Percentiles rank a stretch among this genome's conserved stretches.
These are phyloP conservation scores for Pseudophaeomoniella oleicola DNA, from an alignment of 2,329 filamentous ascomycete species.

Conservation along the genomic window DNA sequence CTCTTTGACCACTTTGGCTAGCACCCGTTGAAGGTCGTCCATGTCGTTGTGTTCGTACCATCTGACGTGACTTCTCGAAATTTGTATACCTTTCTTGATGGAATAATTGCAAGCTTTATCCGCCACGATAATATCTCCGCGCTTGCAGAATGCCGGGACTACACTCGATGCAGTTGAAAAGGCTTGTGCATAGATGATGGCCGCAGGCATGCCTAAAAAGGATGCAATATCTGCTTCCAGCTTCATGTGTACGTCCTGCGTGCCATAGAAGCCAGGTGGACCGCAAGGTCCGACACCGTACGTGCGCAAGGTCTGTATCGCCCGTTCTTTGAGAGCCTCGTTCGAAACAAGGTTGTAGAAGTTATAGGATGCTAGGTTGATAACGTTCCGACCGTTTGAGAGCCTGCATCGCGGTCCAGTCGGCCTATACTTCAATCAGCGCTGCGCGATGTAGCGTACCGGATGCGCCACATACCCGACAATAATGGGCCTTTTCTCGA, in stretches of 20 bases:
- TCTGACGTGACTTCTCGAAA: constrained; percentile 74
- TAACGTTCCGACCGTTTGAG: constrained; percentile 74
- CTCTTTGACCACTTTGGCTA: constrained; percentile 75
- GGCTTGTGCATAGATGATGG: constrained; percentile 89
- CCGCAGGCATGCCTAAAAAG: constrained; percentile 73
- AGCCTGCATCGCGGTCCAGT: constrained; percentile 85
- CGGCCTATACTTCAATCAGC: constrained; percentile 39
- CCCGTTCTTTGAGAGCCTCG: constrained; percentile 85
- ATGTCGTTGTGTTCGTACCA: constrained; percentile 97
- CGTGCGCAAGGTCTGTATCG: constrained; percentile 80
- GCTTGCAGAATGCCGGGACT: constrained; percentile 91
- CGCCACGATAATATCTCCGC: constrained; percentile 91
- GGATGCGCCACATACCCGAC: constrained; percentile 49
- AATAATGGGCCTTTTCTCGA: constrained; percentile 75
- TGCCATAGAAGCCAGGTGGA: constrained; percentile 94
- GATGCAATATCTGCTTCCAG: constrained; percentile 86
- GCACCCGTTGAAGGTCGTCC: constrained; percentile 75
- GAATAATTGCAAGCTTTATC: constrained; percentile 89
- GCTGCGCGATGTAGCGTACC: neutral
- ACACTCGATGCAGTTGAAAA: constrained; percentile 96
- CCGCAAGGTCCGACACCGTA: constrained; percentile 96
- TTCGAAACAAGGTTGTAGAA: constrained; percentile 96
- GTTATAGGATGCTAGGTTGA: constrained; percentile 88
- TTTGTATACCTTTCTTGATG: constrained; percentile 86
- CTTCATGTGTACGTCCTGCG: constrained; percentile 96